Evolutionary conservation across 805 yeast species (phyloP).

Genomic region (Starmerella asiatica): DNA sequence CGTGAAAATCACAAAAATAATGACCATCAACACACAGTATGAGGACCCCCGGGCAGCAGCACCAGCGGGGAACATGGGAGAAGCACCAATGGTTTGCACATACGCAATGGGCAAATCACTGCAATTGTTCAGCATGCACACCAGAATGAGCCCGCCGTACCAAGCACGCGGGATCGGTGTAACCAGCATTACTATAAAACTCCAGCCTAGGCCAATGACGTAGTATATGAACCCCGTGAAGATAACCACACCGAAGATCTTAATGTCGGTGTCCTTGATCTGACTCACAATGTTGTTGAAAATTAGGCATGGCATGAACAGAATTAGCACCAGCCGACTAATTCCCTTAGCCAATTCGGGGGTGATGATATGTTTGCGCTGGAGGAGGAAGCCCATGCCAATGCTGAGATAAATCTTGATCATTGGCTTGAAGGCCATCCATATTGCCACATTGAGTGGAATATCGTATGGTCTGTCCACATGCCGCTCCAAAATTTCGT

Average conservation of each 20-base stretch:
- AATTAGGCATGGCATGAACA: constrained; percentile 61
- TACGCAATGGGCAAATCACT: constrained; percentile 81
- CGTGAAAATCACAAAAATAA: constrained; percentile 51
- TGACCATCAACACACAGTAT: constrained; percentile 62
- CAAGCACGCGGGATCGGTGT: constrained; percentile 58
- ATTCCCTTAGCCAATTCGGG: constrained; percentile 32
- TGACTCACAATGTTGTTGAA: constrained; percentile 59
- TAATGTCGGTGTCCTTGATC: constrained; percentile 54
- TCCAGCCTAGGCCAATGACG: constrained; percentile 34
- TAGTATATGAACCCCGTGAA: constrained; percentile 37
- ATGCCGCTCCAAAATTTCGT: constrained; percentile 3
- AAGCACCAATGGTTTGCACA: constrained; percentile 46
- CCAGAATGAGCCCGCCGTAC: constrained; percentile 62
- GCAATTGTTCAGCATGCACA: constrained; percentile 65
- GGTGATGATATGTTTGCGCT: constrained; percentile 47
- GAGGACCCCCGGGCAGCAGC: constrained; percentile 71
- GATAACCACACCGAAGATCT: constrained; percentile 52
- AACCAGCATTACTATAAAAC: constrained; percentile 30
- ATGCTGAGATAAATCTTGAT: constrained; percentile 66
- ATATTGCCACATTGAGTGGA: constrained; percentile 39
- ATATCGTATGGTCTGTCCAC: constrained; percentile 12
- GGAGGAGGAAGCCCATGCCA: constrained; percentile 50
- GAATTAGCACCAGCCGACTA: constrained; percentile 53
- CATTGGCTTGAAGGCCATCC: constrained; percentile 74
- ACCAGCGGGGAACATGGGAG: constrained; percentile 40